Evolutionary conservation across 2,329 filamentous ascomycete species (phyloP), one percentile per base, ranked within the genome.

Genomic region (Penicillium hesseltinei): DNA sequence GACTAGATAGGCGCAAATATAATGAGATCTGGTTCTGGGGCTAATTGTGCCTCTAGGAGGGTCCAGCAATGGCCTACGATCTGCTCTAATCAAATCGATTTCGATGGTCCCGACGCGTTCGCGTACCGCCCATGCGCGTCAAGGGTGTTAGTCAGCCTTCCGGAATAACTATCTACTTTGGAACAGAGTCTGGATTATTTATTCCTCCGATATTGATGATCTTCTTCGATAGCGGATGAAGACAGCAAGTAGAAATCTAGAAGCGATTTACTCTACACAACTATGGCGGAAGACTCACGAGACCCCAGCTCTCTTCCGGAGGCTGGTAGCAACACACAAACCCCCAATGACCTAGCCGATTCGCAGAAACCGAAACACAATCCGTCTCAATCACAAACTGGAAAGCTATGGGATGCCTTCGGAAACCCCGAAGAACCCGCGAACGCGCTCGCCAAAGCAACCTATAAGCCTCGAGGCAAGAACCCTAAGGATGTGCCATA

Each of bases 391-490:
- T 76, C 77, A 36, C 77, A 80, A 68, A 77, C 75, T 42, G 75
- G 74, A 58, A 79, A 80, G 68, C 65, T 79, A 68, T 78, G 78
- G 76, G 77, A 78, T 50, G 77, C 75, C 31, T 78, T 79, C 59
- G 76, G 77, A 33, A 77, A 75, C 58, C 77, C 77, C 11, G 73
- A 76, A 58, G 76, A 82, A 57, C 81, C 78, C 47, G 79, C 80
- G 40, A 84, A 84, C 67, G 70, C 79, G 54, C 72, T 87, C 71
- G 79, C 84, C 1, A 82, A 82, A 55, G 82, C 82, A 19, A 81
- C 79, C 15, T 78, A 80, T 61, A 81, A 85, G 77, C 88, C 79
- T 75, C 81, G 82, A 10, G 89, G 79, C 76, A 89, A 81, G 57
- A 73, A 73, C 52, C 65, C 73, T n/a, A 72, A 75, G 55, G 73